Evolutionary conservation across 1,139 yeast genomes (phyloP).

Genomic region (Protomyces arabidopsidicola): DNA sequence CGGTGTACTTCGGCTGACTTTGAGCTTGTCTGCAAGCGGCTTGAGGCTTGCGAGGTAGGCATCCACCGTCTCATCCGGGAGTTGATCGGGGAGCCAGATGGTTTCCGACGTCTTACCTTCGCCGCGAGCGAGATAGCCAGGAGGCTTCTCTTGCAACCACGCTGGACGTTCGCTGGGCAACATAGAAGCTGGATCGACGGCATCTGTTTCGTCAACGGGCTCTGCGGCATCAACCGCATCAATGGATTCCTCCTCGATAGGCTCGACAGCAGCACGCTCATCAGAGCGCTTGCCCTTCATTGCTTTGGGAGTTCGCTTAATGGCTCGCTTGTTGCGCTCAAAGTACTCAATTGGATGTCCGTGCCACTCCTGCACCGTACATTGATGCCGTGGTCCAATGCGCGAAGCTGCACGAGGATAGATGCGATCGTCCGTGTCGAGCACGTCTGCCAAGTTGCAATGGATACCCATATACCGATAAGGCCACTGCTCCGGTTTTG

Average conservation of each 20-base stretch:
- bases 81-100: conserved; percentile 4
- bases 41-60: conserved; percentile 52
- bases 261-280: conserved; percentile 16
- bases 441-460: conserved; percentile 69
- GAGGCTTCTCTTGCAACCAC: conserved; percentile 76
- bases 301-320: conserved; percentile 33
- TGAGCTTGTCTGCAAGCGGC: conserved; percentile 53
- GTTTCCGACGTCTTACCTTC: conserved; percentile 56
- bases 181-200: neutral
- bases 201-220: neutral
- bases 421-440: conserved; percentile 74
- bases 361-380: conserved; percentile 62
- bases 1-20: conserved; percentile 53
- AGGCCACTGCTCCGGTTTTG: conserved; percentile 50
- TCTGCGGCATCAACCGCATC: neutral
- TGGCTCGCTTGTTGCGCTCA: conserved; percentile 32
- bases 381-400: conserved; percentile 71
- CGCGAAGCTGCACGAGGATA: conserved; percentile 79
- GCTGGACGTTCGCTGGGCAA: conserved; percentile 35
- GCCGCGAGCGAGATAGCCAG: conserved; percentile 84
- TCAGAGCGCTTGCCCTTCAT: conserved; percentile 31
- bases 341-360: conserved; percentile 64
- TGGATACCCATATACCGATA: conserved; percentile 77
- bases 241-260: neutral
- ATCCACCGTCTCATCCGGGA: conserved; percentile 50